Evolutionary conservation across 2,329 filamentous ascomycete genomes (phyloP), one percentile per base, ranked within the genome.

Genomic region (Dactylellina drechsleri): DNA sequence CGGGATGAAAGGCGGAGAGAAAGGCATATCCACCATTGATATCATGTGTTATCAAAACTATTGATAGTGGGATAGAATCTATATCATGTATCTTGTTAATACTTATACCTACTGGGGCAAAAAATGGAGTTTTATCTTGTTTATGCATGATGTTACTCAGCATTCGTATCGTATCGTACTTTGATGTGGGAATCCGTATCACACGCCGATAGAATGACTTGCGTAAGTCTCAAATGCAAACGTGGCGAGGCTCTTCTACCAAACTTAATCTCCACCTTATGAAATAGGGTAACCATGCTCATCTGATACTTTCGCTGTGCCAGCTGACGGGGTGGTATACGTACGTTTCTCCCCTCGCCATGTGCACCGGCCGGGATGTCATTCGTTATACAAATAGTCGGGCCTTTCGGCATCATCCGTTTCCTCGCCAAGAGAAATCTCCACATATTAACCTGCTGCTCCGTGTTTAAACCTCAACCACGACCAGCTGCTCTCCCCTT

Each of bases 321-420:
- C 64, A 75, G 71, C 71, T 75, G 71, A 75, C 71, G 71, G 52
- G 53, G 64, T 64, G 36, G 59, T 52, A 43, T 74, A 74, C 71
- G 71, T 64, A 64, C 18, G 47, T 18, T 18, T 52, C n/a, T 56
- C 47, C 65, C 12, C 16, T 26, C 66, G 10, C 31, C 54, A 36
- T 4, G 47, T 20, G 47, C 18, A 16, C 47, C 47, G 6, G 53
- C 12, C 8, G 53, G 20, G 53, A 16, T 15, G 49, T 1, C 12
- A 12, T n/a, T 5, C 43, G 43, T 47, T 47, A 15, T 49, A 16
- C 31, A 47, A 28, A 62, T 26, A 43, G 16, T 15, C 13, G 13
- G n/a, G 20, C 52, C 26, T 31, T 58, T 20, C 31, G 12, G 52
- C 52, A 41, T 57, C 62, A 66, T 58, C 53, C 49, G 62, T 20